Base-by-base conservation (phyloP, 1,139 yeast species). In the Hemisphaericaspora subhashii region DNA sequence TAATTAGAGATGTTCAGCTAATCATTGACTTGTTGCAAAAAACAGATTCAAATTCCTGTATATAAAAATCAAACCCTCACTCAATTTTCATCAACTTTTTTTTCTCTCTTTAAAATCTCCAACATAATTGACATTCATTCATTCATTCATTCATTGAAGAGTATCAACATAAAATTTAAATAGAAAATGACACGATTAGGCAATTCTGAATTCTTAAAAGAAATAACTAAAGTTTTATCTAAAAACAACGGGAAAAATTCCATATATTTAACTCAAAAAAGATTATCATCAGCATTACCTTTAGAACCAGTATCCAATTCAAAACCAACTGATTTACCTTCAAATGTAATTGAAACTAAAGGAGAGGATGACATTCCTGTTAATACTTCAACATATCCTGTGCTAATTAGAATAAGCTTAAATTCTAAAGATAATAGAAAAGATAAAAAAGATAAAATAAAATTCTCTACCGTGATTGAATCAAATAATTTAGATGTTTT, bases 391-490 rank as follows among this genome's bases (percentile, higher is more conserved):
- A 46, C 54, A 36, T 81, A 79, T 50, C 74, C 81, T 4, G 55
- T 81, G 2, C 59, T 81, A 36, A 63, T 80, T 33, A 71, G 86
- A 57, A 63, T 85, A 34, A 42, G 65, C 33, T 72, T 87, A 29
- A 79, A 83, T 53, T 87, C 87, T n/a, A 51, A 52, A 26, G 55
- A 51, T 18, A 50, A 41, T 25, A 51, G 50, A 38, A 60, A 63
- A 43, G 64, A 68, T 44, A 70, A 74, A 48, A 57, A 62, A 28
- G 64, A 66, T 42, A 79, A 81, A 54, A 52, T 58, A 29, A 83
- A 83, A 54, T 58, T 79, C 33, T 77, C 86, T 7, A 86, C 95
- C 0, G 76, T 80, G 15, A 87, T 87, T 21, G 74, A 73, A 31
- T 62, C 77, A 0, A 73, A 68, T 4, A 64, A 73, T 14, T 64